phyloP scores from a whole-genome alignment of 1,284 basidiomycete genomes.

The Malassezia japonica region DNA sequence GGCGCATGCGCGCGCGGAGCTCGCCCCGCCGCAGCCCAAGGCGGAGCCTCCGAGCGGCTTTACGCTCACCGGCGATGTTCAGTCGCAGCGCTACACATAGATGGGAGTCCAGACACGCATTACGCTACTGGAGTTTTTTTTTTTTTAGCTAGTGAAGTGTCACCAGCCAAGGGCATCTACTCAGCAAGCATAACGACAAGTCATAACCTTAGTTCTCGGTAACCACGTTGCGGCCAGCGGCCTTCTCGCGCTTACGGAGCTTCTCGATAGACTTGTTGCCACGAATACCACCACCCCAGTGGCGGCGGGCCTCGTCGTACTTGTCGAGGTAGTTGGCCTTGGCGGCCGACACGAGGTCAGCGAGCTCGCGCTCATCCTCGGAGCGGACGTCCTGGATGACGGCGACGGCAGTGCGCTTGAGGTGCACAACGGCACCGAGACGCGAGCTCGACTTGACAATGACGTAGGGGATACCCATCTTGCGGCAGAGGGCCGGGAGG shows the following conservation, averaged over 20 bases:
- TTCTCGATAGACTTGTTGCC: constrained; percentile 85
- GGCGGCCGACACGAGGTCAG: constrained; percentile 80
- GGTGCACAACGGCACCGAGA: constrained; percentile 90
- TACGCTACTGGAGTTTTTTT: neutral
- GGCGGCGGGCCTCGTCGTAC: constrained; percentile 78
- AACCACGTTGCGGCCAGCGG: constrained; percentile 54
- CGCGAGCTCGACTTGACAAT: constrained; percentile 95
- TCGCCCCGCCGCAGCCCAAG: neutral
- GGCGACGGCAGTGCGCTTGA: constrained; percentile 90
- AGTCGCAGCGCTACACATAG: too few species aligned
- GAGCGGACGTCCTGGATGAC: constrained; percentile 85
- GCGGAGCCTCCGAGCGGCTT: neutral
- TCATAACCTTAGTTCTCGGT: neutral
- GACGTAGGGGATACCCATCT: constrained; percentile 97
- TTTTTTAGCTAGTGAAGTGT: neutral
- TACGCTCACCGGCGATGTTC: neutral
- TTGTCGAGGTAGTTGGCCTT: constrained; percentile 96
- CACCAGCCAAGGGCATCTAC: neutral
- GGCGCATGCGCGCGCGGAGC: neutral
- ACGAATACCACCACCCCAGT: constrained; percentile 93
- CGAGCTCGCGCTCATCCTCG: constrained; percentile 87
- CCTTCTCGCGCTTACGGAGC: constrained; percentile 89
- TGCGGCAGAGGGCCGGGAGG: constrained; percentile 93
- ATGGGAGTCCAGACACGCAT: neutral
- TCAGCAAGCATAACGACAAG: neutral